Evolutionary conservation across 805 yeast species (phyloP).

Genomic region (Wickerhamomyces hampshirensis): DNA sequence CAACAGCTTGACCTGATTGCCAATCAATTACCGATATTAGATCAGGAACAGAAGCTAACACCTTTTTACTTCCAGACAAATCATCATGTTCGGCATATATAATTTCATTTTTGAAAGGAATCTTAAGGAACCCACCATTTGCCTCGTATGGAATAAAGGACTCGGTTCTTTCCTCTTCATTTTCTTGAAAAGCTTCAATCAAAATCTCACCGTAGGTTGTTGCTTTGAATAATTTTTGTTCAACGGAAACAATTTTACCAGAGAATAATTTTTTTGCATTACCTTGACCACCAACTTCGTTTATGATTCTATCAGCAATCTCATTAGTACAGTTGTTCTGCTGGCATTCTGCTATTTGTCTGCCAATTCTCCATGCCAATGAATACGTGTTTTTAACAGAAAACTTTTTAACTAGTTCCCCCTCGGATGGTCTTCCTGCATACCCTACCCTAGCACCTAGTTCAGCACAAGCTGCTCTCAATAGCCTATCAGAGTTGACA

Average conservation of each 20-base stretch:
- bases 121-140: no score
- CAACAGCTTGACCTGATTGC: constrained; percentile 41
- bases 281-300: constrained; percentile 34
- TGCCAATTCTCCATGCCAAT: constrained; percentile 43
- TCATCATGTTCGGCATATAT: constrained; percentile 29
- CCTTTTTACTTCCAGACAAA: no score
- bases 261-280: constrained; percentile 31
- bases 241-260: constrained; percentile 42
- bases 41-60: constrained; percentile 42
- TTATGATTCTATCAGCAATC: constrained; percentile 31
- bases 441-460: constrained; percentile 37
- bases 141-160: no score
- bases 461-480: constrained; percentile 39
- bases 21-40: constrained; percentile 37
- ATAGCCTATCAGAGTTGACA: constrained; percentile 30
- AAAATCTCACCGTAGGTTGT: constrained; percentile 41
- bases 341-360: constrained; percentile 35
- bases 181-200: constrained; percentile 23
- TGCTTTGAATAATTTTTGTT: constrained; percentile 36
- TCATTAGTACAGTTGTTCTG: constrained; percentile 32
- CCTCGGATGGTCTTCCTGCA: constrained; percentile 27
- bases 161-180: constrained; percentile 9
- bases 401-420: constrained; percentile 22
- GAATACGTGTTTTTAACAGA: constrained; percentile 31
- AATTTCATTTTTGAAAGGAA: constrained; percentile 47